Evolutionary conservation across 2,329 filamentous ascomycete species (phyloP), one percentile per base, ranked within the genome.

Genomic region (Ophiostoma montium): DNA sequence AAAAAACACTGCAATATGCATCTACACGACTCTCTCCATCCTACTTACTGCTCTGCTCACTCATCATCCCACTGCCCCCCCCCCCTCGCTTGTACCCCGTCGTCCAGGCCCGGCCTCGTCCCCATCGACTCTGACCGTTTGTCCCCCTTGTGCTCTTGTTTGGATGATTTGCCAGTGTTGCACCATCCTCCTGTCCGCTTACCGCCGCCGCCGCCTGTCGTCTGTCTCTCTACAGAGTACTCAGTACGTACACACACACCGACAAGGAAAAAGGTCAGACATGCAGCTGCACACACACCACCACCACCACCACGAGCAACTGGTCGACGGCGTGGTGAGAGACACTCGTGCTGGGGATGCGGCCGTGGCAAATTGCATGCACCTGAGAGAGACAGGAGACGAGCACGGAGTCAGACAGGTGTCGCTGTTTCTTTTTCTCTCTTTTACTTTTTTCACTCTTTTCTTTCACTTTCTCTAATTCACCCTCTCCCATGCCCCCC

Each of bases 271-370:
- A 27, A 13, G 16, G 21, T 35, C 35, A 49, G 47, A 49, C 47
- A 49, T 49, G 47, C 47, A 49, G 47, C 38, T 35, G 39, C 27
- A 27, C 12, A 19, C 16, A 23, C 7, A 33, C 47, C 47, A 38
- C 2, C 12, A 33, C 38, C 47, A 49, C 23, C 23, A 27, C 23
- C 47, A 23, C 33, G 47, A 49, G 41, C 36, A 16, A 49, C 31
- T 36, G 19, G 32, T 16, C 45, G 47, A 45, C 27, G 45, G n/a
- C 45, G 39, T 18, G 35, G 23, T 27, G 23, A 4, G 23, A 27
- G 23, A 27, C 23, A 27, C 23, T 32, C n/a, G 33, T 27, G 47
- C 47, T 49, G 45, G 23, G 15, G 47, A 46, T 45, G 47, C 47
- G 41, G 23, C 41, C 33, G 41, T 49, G 41, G 35, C 47, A 49